Evolutionary conservation across 768 basidiomycete species (phyloP), one percentile per base, ranked within the genome.

Genomic region (Tricholoma matsutake): DNA sequence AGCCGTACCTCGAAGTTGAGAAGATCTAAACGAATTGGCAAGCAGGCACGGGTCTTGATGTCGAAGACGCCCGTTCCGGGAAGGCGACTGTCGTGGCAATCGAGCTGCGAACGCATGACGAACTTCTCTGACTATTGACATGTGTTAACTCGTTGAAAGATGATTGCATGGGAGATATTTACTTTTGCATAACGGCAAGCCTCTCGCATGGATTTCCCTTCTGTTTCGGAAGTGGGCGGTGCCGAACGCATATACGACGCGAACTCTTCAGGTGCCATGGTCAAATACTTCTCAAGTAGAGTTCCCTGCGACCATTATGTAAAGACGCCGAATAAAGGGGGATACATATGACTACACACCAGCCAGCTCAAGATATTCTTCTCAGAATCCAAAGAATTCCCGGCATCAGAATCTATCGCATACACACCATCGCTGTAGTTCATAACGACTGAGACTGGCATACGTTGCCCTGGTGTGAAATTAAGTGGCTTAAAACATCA

Each of bases 61-160:
- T 99, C 96, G 66, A 99, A 99, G 1, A 96, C 87, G 29, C 94
- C 94, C 0, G 87, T 88, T 1, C 94, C 95, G 4, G 96, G 96
- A 31, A 98, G 76, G 45, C 91, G 82, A 11, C 74, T 65, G 68
- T 98, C 92, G 1, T 86, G 76, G 65, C 95, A 94, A 69, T 99
- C 96, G 6, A 99, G 82, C 71, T 99, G 96, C 0, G 96, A 96
- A 13, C 96, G 91, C 89, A 98, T 94, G 25, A 98, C 77, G 63
- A 97, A 87, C 9, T 78, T 78, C 10, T 79, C 73, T 5, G 83
- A 83, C 86, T 87, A 51, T 5, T 10, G 11, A 7, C 25, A 51
- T 16, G 13, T 49, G 31, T 29, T 51, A 61, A 39, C 37, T 45
- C 20, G 54, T 55, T 1, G 31, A 61, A 22, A 11, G 14, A 45